These are phyloP conservation scores for Nymphaea thermarum DNA, from an alignment of 164 flowering plant genomes.

Conservation along the genomic window DNA sequence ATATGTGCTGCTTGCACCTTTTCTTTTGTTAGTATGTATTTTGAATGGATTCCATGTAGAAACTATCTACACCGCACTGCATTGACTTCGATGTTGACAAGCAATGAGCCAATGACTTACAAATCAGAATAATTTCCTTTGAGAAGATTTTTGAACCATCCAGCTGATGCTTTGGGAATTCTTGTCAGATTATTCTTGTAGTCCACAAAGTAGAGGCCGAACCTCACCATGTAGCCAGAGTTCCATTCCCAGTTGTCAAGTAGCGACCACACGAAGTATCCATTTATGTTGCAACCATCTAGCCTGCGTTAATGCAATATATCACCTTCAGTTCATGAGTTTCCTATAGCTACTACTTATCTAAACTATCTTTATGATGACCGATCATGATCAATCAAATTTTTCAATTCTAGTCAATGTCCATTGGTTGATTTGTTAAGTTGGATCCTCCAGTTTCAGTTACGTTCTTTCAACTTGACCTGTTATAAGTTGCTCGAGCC, in stretches of 20 bases:
- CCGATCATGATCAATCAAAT: no score
- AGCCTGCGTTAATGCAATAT: constrained; percentile 35
- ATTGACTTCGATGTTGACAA: no score
- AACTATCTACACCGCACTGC: no score
- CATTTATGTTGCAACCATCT: constrained; percentile 58
- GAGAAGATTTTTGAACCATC: constrained; percentile 54
- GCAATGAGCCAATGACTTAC: no score
- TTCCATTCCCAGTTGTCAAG: constrained; percentile 98
- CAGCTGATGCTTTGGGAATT: constrained; percentile 67
- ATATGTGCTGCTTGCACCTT: not conserved
- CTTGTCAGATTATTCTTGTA: constrained; percentile 81
- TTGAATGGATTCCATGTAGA: not conserved
- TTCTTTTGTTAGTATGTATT: not conserved
- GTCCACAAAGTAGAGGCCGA: constrained; percentile 80
- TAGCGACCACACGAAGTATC: constrained; percentile 86
- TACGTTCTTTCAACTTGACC: no score
- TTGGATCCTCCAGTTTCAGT: no score
- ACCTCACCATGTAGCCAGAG: constrained; percentile 63
- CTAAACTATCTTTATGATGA: no score
- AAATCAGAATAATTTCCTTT: not conserved
- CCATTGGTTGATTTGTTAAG: no score
- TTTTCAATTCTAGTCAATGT: no score
- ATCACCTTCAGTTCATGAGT: no score
- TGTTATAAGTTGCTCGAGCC: no score
- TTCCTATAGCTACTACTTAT: no score